These are phyloP conservation scores for Porphyrellus cyaneotinctus DNA, from an alignment of 768 basidiomycete genomes.

Conservation along the genomic window DNA sequence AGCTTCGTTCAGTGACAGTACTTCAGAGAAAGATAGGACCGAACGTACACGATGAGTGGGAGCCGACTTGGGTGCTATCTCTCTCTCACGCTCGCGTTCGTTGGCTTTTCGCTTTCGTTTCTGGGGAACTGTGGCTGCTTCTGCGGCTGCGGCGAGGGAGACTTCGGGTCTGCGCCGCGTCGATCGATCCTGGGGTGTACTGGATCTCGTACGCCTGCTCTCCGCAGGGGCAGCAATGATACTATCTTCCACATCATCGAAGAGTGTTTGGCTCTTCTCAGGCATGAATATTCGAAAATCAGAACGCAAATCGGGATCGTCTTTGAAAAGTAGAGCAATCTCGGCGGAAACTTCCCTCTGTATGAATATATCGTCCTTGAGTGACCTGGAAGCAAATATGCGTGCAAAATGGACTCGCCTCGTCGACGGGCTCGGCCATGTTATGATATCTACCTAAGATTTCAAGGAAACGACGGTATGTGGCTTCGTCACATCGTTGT, in stretches of 20 bases:
- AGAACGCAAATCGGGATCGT: constrained; percentile 67
- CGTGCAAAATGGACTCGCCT: constrained; percentile 37
- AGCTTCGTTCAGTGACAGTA: constrained; percentile 13
- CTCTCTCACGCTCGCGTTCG: constrained; percentile 39
- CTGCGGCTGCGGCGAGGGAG: constrained; percentile 37
- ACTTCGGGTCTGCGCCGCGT: constrained; percentile 44
- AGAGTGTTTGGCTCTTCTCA: constrained; percentile 46
- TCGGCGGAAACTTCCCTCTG: constrained; percentile 63
- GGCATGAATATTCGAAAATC: constrained; percentile 78
- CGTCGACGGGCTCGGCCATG: constrained; percentile 56
- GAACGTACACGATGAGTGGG: constrained; percentile 26
- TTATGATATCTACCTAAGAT: constrained; percentile 65
- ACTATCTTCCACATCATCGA: constrained; percentile 41
- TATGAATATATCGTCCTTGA: neutral
- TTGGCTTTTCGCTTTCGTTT: constrained; percentile 67
- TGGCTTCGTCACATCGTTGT: constrained; percentile 86
- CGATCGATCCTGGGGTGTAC: constrained; percentile 34
- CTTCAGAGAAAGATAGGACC: neutral
- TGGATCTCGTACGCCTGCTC: constrained; percentile 34
- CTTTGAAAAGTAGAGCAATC: constrained; percentile 67
- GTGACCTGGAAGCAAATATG: neutral
- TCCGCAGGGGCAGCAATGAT: constrained; percentile 27
- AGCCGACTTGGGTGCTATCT: constrained; percentile 23
- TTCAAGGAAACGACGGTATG: constrained; percentile 75
- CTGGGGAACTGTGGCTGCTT: constrained; percentile 45